Percentiles rank a stretch among this genome's conserved stretches.
These are phyloP conservation scores for Porogramme epimiltina DNA, from an alignment of 1,284 basidiomycete species.

Conservation along the genomic window DNA sequence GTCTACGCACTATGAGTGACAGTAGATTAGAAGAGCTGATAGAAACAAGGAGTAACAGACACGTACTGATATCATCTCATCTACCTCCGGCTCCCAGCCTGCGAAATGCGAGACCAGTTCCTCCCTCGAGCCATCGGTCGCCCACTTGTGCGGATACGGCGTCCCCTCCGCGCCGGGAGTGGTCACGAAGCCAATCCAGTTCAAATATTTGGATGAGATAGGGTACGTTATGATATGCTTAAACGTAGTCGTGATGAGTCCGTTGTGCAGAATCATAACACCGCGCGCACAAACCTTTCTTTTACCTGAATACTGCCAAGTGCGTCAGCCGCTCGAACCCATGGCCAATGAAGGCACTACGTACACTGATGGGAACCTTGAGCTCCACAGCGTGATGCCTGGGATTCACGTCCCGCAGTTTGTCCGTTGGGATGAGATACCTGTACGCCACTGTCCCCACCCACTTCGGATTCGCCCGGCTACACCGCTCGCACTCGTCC, in stretches of 20 bases:
- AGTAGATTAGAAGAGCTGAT: background rate
- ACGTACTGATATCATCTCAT: slow-evolving; percentile 24
- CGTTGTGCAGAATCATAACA: background rate
- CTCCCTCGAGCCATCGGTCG: slow-evolving; percentile 21
- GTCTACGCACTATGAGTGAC: slow-evolving; percentile 20
- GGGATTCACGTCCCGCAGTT: slow-evolving; percentile 15
- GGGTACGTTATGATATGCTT: slow-evolving; percentile 24
- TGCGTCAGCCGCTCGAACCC: background rate
- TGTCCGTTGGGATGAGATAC: slow-evolving; percentile 14
- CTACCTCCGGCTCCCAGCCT: slow-evolving; percentile 30
- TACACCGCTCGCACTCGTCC: slow-evolving; percentile 16
- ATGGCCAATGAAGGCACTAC: background rate
- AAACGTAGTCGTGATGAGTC: background rate
- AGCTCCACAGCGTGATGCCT: slow-evolving; percentile 12
- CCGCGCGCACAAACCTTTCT: slow-evolving; percentile 13
- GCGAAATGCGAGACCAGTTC: slow-evolving; percentile 23
- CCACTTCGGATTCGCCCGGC: slow-evolving; percentile 16
- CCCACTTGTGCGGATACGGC: slow-evolving; percentile 25
- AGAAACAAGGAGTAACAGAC: background rate
- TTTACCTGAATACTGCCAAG: slow-evolving; percentile 16
- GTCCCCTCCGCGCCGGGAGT: slow-evolving; percentile 22
- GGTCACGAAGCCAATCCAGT: slow-evolving; percentile 25
- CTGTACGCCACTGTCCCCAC: slow-evolving; percentile 19
- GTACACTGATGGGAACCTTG: slow-evolving; percentile 13
- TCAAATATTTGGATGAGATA: slow-evolving; percentile 26